Evolutionary conservation across 176 grass and related monocot species (phyloP).

Genomic region (Lolium perenne): DNA sequence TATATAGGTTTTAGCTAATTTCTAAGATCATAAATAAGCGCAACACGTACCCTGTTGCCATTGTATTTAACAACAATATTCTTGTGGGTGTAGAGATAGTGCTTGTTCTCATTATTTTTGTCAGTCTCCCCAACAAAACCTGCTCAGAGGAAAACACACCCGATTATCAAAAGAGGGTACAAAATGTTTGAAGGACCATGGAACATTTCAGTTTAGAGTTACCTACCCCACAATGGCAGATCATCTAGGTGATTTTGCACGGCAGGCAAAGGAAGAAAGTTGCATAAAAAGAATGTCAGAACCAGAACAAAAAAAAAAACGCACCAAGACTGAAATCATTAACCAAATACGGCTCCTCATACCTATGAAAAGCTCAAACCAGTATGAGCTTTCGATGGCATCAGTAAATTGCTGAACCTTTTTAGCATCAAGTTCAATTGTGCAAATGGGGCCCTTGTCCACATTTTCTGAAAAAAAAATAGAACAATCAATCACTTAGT

Average conservation of each 20-base stretch:
- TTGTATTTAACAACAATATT: conserved; percentile 84
- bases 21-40: conserved; percentile 34
- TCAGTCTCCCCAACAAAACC: conserved; percentile 93
- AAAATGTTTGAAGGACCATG: conserved; percentile 31
- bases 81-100: conserved; percentile 95
- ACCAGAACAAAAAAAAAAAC: conserved; percentile 6
- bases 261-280: conserved; percentile 38
- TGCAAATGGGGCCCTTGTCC: conserved; percentile 79
- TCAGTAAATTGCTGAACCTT: conserved; percentile 90
- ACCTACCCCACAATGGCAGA: conserved; percentile 94
- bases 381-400: conserved; percentile 93
- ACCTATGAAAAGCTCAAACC: conserved; percentile 99
- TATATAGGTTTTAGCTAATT: conserved; percentile 23
- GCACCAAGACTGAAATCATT: conserved; percentile 34
- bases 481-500: not conserved
- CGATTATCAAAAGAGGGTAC: conserved; percentile 43
- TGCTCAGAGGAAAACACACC: conserved; percentile 43
- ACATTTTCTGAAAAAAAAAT: conserved; percentile 67
- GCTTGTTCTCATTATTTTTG: conserved; percentile 94
- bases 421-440: conserved; percentile 75
- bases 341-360: conserved; percentile 43
- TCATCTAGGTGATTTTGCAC: conserved; percentile 64
- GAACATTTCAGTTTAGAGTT: conserved; percentile 26
- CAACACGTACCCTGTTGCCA: conserved; percentile 67
- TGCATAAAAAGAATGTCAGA: conserved; percentile 43